These are phyloP conservation scores for Lecanoromycetidae sp. DNA, from an alignment of 2,329 filamentous ascomycete genomes.

Conservation along the genomic window DNA sequence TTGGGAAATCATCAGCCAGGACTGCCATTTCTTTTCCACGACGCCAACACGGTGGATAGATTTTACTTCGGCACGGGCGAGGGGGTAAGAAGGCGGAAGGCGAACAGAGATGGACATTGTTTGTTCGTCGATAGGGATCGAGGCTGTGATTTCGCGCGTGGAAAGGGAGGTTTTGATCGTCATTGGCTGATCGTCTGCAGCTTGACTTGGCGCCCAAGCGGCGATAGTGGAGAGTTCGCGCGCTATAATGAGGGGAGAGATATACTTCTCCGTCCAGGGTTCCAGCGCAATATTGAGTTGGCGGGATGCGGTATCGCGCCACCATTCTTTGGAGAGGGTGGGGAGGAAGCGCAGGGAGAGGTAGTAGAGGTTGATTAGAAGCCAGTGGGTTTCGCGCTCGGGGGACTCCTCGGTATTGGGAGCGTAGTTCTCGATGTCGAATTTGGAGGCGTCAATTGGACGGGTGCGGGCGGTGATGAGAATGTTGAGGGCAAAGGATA, in stretches of 20 bases:
- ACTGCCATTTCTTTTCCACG: slow-evolving; percentile 82
- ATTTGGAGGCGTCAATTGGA: slow-evolving; percentile 56
- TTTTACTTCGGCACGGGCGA: slow-evolving; percentile 63
- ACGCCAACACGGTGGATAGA: slow-evolving; percentile 76
- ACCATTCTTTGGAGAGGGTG: slow-evolving; percentile 72
- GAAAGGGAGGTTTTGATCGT: slow-evolving; percentile 59
- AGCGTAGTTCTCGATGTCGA: slow-evolving; percentile 57
- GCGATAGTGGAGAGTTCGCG: slow-evolving; percentile 84
- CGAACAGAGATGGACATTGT: slow-evolving; percentile 71
- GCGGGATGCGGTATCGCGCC: slow-evolving; percentile 61
- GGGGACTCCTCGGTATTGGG: slow-evolving; percentile 43
- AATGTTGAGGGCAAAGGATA: slow-evolving; percentile 73
- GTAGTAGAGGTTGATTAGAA: slow-evolving; percentile 79
- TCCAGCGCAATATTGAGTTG: slow-evolving; percentile 71
- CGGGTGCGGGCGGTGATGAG: slow-evolving; percentile 66
- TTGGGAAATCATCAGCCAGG: slow-evolving; percentile 77
- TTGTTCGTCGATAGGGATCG: slow-evolving; percentile 79
- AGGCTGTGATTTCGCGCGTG: slow-evolving; percentile 65
- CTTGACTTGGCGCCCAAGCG: slow-evolving; percentile 92
- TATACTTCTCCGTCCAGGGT: slow-evolving; percentile 68
- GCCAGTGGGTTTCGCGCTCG: slow-evolving; percentile 67
- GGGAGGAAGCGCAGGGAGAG: slow-evolving; percentile 65
- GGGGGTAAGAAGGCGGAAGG: slow-evolving; percentile 69
- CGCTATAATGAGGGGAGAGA: slow-evolving; percentile 60
- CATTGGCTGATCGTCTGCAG: slow-evolving; percentile 51